Evolutionary conservation across 345 rosid genomes (phyloP), one percentile per base, ranked within the genome.

Genomic region (Clarkia xantiana): DNA sequence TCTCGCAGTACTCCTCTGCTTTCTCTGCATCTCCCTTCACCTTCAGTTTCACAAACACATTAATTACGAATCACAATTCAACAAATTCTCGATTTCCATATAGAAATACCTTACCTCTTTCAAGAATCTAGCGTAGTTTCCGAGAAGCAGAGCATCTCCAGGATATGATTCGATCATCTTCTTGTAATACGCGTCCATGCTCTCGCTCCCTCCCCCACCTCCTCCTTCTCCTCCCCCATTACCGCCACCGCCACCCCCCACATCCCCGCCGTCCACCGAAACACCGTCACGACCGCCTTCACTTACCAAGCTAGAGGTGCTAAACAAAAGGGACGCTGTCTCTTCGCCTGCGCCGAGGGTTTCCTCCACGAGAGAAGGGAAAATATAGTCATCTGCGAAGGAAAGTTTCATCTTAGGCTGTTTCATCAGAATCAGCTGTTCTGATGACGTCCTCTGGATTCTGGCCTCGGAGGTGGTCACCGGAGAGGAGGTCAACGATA

Each of bases 51-150:
- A 40, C 10, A 52, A 18, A 14, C 9, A 55, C 10, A 13, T 19
- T 36, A 19, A 25, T 44, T 23, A 54, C 18, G 29, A 22, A 4
- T 11, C 1, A 2, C 15, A 39, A 8, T 40, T 10, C 16, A 14
- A 18, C 3, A 2, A 18, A 12, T 47, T 8, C 14, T 19, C 19
- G 6, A 49, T 18, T 40, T 42, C 45, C 7, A 40, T 16, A 40
- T 18, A 12, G 18, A 4, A 39, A 0, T 1, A 14, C n/a, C n/a
- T 23, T 50, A 72, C 86, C 65, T 76, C 86, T 60, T 71, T 76
- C 62, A 79, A 65, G 72, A 64, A 79, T 44, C 60, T 73, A 13
- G 79, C 74, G 43, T 79, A 76, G 47, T 79, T 79, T 10, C 76
- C 60, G 12, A 79, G 86, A 44, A 79, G 52, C 14, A 73, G 68